Conservation (phyloP, 1,139 yeast genomes). For the Yamadazyma sp. region DNA sequence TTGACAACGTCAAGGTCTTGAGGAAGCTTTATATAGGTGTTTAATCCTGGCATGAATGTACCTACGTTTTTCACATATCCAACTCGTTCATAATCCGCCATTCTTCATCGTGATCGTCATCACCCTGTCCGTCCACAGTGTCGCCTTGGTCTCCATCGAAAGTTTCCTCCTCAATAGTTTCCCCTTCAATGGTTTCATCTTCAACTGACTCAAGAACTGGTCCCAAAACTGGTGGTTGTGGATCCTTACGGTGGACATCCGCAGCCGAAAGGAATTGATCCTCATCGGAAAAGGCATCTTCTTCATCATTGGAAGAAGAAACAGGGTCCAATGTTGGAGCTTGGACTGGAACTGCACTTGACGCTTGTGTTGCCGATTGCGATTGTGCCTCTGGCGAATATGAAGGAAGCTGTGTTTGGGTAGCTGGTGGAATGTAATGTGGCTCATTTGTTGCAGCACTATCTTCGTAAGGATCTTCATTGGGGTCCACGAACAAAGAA, state of each 20-base stretch:
- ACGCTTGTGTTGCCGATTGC: not conserved
- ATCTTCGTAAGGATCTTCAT: slow-evolving; percentile 19
- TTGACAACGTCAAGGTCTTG: slow-evolving; percentile 36
- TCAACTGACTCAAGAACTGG: slow-evolving; percentile 8
- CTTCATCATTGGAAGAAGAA: not conserved
- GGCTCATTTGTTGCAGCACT: not conserved
- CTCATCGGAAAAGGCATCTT: slow-evolving; percentile 13
- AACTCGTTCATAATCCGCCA: slow-evolving; percentile 42
- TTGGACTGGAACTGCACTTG: not conserved
- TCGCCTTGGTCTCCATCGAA: not conserved
- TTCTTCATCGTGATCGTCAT: slow-evolving; percentile 31
- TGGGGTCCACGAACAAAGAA: slow-evolving; percentile 26
- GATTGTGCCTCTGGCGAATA: not conserved
- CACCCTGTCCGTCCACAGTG: slow-evolving; percentile 1
- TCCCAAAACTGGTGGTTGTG: slow-evolving; percentile 2
- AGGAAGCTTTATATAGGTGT: slow-evolving; percentile 38
- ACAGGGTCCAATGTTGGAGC: not conserved
- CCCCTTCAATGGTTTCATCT: not conserved
- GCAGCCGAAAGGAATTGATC: slow-evolving; percentile 11
- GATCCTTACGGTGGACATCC: slow-evolving; percentile 2
- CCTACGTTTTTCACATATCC: slow-evolving; percentile 25
- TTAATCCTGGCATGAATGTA: too few relatives aligned
- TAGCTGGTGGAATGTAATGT: not conserved
- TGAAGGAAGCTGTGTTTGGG: too few relatives aligned
- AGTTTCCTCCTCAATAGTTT: too few relatives aligned